These are phyloP conservation scores for Elsinoe ampelina DNA, from an alignment of 2,329 filamentous ascomycete species.

Conservation along the genomic window DNA sequence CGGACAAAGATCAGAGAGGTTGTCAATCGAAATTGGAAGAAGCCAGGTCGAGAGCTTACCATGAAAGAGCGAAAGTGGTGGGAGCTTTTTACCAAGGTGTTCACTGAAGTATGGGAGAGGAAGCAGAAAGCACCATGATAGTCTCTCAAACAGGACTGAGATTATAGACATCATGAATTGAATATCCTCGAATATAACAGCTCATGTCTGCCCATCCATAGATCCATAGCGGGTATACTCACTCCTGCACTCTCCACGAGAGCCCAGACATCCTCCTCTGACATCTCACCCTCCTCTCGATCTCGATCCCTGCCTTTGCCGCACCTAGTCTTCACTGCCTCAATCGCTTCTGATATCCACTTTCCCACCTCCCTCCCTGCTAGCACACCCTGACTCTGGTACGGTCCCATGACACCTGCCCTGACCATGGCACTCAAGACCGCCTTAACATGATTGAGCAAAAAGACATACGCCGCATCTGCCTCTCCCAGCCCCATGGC, in stretches of 20 bases:
- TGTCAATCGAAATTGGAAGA: slow-evolving; percentile 59
- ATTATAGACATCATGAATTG: slow-evolving; percentile 52
- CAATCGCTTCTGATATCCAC: slow-evolving; percentile 50
- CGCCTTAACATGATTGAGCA: slow-evolving; percentile 68
- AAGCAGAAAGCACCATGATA: not conserved
- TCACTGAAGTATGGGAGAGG: slow-evolving; percentile 23
- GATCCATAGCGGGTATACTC: slow-evolving; percentile 65
- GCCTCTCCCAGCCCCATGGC: slow-evolving; percentile 51
- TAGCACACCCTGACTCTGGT: slow-evolving; percentile 65
- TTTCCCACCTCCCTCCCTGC: slow-evolving; percentile 51
- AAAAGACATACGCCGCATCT: slow-evolving; percentile 64
- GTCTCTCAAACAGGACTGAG: not conserved
- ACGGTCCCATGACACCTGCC: slow-evolving; percentile 69
- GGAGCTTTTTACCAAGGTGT: slow-evolving; percentile 30
- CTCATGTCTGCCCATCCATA: slow-evolving; percentile 78
- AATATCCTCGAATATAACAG: slow-evolving; percentile 78
- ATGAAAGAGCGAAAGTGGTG: slow-evolving; percentile 36
- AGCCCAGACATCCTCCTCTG: slow-evolving; percentile 8
- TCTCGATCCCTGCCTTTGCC: not conserved
- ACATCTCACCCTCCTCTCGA: slow-evolving; percentile 47
- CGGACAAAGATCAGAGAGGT: slow-evolving; percentile 66
- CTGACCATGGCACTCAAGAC: slow-evolving; percentile 67
- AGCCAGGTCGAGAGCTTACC: slow-evolving; percentile 31
- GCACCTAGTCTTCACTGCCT: slow-evolving; percentile 48
- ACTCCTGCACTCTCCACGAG: slow-evolving; percentile 60